Evolutionary conservation across 2,329 filamentous ascomycete genomes (phyloP), one percentile per base, ranked within the genome.

Genomic region (Pyrenophora seminiperda): DNA sequence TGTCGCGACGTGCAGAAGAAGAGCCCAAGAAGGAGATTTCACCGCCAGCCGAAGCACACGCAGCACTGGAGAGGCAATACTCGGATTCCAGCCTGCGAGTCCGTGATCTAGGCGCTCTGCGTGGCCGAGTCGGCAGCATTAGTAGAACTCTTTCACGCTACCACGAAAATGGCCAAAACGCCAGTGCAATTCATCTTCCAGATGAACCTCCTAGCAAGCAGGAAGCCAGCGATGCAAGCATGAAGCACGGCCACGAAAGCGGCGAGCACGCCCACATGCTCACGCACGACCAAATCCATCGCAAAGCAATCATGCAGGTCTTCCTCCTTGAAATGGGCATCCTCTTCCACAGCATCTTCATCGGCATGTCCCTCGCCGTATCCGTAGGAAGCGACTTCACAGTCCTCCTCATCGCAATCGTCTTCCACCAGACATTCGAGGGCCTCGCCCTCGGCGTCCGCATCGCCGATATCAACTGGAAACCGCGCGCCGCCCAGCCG

Each of bases 361-460:
- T 86, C 53, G 83, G 83, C 5, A 75, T 86, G 41, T 84, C 83
- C 41, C 75, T 86, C 2, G 82, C 80, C 10, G 81, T 83, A 1
- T 75, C 79, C 0, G 81, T 82, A 14, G 67, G 67, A 2, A 71
- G 75, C 1, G 82, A 84, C 48, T 85, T 85, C 63, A 67, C 71
- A 4, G 80, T 81, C 0, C 72, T 86, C 1, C 84, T 84, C 61
- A 80, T 81, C 1, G 83, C 85, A 17, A 74, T 86, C 2, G 79
- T 83, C 29, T 85, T 86, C 67, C 83, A 86, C 54, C 83, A 96
- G 75, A 91, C 89, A 1, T 96, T 96, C 58, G 91, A 96, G 75
- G 91, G 91, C 2, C 84, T 96, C 11, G 91, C 91, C 0, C 82
- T 96, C 4, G 91, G 91, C 5, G 89, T 89, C 34, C 88, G 91